Percentiles rank a stretch among this genome's conserved stretches.
These are phyloP conservation scores for Cephalotrichum gorgonifer DNA, from an alignment of 2,329 filamentous ascomycete species.

Conservation along the genomic window DNA sequence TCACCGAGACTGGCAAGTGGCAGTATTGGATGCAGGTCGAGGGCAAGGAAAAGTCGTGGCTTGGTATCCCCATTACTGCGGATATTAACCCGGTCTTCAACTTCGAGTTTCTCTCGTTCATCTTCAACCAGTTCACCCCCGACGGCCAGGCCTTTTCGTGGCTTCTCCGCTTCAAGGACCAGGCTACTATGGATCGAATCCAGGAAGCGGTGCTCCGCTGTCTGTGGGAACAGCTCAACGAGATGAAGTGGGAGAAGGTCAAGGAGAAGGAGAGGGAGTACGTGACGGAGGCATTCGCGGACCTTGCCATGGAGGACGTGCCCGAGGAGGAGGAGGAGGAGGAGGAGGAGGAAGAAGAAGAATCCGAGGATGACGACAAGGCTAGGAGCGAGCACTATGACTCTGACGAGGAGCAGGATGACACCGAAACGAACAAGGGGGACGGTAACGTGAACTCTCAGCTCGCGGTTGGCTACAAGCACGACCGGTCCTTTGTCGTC, in stretches of 20 bases:
- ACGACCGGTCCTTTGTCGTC: slow-evolving; percentile 94
- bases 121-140: slow-evolving; percentile 91
- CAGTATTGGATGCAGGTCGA: slow-evolving; percentile 90
- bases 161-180: slow-evolving; percentile 85
- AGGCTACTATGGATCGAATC: slow-evolving; percentile 70
- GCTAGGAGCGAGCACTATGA: slow-evolving; percentile 61
- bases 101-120: slow-evolving; percentile 97
- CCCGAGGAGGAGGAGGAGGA: slow-evolving; percentile 36
- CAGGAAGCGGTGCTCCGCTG: slow-evolving; percentile 93
- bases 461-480: slow-evolving; percentile 91
- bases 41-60: slow-evolving; percentile 67
- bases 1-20: slow-evolving; percentile 83
- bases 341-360: slow-evolving; percentile 24
- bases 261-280: slow-evolving; percentile 92
- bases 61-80: slow-evolving; percentile 74
- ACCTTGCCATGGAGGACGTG: slow-evolving; percentile 81
- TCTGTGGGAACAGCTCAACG: slow-evolving; percentile 91
- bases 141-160: slow-evolving; percentile 91
- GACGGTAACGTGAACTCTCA: slow-evolving; percentile 87
- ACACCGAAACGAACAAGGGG: slow-evolving; percentile 54
- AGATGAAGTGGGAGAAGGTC: slow-evolving; percentile 86
- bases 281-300: slow-evolving; percentile 88
- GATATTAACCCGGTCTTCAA: slow-evolving; percentile 99
- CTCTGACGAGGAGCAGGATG: slow-evolving; percentile 68
- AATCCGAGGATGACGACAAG: slow-evolving; percentile 54